phyloP scores from a whole-genome alignment of 1,284 basidiomycete species.

The Ganoderma boninense region DNA sequence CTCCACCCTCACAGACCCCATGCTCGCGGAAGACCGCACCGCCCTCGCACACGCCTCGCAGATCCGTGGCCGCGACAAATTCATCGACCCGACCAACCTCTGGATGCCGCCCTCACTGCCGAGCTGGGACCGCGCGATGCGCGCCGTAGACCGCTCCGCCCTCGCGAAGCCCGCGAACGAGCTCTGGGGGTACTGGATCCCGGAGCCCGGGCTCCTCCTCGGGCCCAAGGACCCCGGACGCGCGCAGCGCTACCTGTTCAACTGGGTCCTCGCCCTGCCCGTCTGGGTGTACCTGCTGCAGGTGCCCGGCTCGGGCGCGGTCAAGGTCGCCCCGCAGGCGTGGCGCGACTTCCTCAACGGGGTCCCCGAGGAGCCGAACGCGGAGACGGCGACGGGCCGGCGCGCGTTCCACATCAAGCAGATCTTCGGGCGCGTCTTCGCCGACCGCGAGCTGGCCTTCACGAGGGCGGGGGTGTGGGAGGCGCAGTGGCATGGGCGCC shows the following conservation, averaged over 20 bases:
- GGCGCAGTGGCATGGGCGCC: slow-evolving; percentile 3
- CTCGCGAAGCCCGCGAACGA: background rate
- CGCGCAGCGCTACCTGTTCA: slow-evolving; percentile 4
- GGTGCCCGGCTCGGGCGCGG: background rate
- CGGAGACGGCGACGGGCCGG: background rate
- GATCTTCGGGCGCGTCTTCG: slow-evolving; percentile 9
- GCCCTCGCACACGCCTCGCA: background rate
- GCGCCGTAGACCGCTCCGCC: background rate
- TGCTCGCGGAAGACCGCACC: background rate
- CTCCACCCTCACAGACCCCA: background rate
- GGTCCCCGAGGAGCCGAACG: background rate
- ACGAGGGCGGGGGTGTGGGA: background rate
- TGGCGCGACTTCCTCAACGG: slow-evolving; percentile 18
- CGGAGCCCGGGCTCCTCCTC: slow-evolving; percentile 14
- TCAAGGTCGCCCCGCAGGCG: slow-evolving; percentile 3
- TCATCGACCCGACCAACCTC: slow-evolving; percentile 3
- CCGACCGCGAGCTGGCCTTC: background rate
- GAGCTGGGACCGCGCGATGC: slow-evolving; percentile 9
- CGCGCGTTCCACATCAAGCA: background rate
- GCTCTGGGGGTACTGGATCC: slow-evolving; percentile 22
- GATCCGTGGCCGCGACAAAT: slow-evolving; percentile 14
- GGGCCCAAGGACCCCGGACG: slow-evolving; percentile 5
- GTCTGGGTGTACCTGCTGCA: slow-evolving; percentile 20
- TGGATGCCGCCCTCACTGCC: slow-evolving; percentile 13
- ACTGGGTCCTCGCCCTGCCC: slow-evolving; percentile 7